These are phyloP conservation scores for Chaetomium sp. DNA, from an alignment of 2,329 filamentous ascomycete species.

Conservation along the genomic window DNA sequence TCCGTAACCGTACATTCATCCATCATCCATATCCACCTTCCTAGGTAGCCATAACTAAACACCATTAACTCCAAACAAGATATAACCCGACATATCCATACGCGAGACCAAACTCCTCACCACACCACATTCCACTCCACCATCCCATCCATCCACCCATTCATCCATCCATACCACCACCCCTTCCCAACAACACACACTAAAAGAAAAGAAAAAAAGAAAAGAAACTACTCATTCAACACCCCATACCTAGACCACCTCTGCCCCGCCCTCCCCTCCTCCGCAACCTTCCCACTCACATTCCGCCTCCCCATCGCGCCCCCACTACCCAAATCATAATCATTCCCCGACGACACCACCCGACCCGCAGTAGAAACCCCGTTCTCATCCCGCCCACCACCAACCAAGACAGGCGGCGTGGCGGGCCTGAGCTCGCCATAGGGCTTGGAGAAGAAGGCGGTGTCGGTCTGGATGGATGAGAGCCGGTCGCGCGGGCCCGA, in stretches of 20 bases:
- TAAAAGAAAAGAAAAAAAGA: neutral
- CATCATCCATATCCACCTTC: neutral
- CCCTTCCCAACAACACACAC: no score
- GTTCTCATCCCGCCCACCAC: conserved; percentile 41
- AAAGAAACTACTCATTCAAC: neutral
- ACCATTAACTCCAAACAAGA: conserved; percentile 19
- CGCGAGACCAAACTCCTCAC: neutral
- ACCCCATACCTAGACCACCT: conserved; percentile 25
- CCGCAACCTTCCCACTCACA: conserved; percentile 72
- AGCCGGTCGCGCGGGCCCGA: conserved; percentile 40
- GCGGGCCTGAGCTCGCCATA: conserved; percentile 60
- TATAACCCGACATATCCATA: neutral
- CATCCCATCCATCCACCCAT: neutral
- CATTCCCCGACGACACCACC: conserved; percentile 63
- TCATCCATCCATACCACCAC: no score
- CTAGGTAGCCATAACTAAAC: conserved; percentile 1
- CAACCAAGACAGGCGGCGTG: conserved; percentile 57
- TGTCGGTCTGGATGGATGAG: conserved; percentile 54
- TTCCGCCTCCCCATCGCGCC: conserved; percentile 51
- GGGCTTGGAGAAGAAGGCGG: conserved; percentile 55
- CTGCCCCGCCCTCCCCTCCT: conserved; percentile 63
- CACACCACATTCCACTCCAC: neutral
- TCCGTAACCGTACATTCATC: conserved; percentile 9
- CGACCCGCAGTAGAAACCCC: conserved; percentile 20
- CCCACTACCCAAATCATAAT: conserved; percentile 47